Percentiles rank a stretch among this genome's conserved stretches.
Evolutionary conservation across 108 stramenopile species (phyloP).

Genomic region (Parietichytrium sp.): DNA sequence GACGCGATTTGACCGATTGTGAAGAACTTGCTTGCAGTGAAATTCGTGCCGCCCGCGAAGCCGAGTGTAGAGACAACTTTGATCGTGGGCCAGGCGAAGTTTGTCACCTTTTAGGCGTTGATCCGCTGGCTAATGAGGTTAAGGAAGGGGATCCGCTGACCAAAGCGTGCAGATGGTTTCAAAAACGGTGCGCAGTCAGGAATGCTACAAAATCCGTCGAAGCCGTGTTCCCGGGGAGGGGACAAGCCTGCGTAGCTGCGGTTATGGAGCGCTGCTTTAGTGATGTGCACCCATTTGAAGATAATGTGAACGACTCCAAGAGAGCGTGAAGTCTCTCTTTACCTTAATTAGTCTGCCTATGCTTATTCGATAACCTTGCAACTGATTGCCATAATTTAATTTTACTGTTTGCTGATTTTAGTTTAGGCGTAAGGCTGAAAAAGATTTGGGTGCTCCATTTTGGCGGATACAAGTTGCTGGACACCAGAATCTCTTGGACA

Average conservation of each 20-base stretch:
- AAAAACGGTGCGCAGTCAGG: background rate
- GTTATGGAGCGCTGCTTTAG: background rate
- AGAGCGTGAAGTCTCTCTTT: too few relatives aligned
- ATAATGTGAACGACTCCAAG: too few relatives aligned
- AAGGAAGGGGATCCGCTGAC: too few relatives aligned
- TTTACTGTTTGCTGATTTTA: too few relatives aligned
- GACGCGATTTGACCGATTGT: background rate
- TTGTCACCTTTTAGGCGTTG: background rate
- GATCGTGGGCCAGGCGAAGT: background rate
- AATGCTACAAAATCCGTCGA: background rate
- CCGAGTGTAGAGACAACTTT: constrained; percentile 22
- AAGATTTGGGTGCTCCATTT: too few relatives aligned
- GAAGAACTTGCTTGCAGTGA: background rate
- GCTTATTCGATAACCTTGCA: too few relatives aligned
- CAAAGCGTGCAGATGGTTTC: background rate
- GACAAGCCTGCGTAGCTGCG: background rate
- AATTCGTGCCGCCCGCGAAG: constrained; percentile 18
- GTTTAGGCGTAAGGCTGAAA: too few relatives aligned
- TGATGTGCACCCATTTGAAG: background rate
- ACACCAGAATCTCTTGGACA: too few relatives aligned
- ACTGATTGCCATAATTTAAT: too few relatives aligned
- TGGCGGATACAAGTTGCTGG: too few relatives aligned
- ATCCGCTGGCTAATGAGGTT: background rate
- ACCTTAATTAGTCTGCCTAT: too few relatives aligned
- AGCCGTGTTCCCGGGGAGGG: background rate